Conservation (phyloP, 2,329 filamentous ascomycete genomes). For the Pseudogymnoascus sp. region DNA sequence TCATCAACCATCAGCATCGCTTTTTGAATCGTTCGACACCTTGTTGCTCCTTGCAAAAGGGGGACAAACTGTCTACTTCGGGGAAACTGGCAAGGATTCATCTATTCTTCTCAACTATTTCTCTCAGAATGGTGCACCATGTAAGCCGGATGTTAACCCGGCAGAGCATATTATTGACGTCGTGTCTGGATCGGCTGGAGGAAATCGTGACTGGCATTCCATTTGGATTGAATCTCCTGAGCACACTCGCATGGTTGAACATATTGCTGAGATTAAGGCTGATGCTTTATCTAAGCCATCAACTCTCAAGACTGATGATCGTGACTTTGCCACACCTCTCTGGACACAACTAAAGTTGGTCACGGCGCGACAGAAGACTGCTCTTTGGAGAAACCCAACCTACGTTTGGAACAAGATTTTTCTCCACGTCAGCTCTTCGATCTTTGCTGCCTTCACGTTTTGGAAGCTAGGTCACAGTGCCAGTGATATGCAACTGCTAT, state of each 20-base stretch:
- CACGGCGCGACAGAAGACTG: slow-evolving; percentile 50
- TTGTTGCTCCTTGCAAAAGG: slow-evolving; percentile 56
- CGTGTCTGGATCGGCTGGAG: slow-evolving; percentile 40
- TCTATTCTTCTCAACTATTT: slow-evolving; percentile 54
- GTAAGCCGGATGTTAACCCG: slow-evolving; percentile 43
- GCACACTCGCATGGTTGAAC: slow-evolving; percentile 44
- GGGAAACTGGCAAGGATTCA: slow-evolving; percentile 54
- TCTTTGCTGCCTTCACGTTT: slow-evolving; percentile 56
- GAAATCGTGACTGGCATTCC: slow-evolving; percentile 55
- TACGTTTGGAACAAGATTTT: slow-evolving; percentile 39
- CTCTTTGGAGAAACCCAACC: slow-evolving; percentile 55
- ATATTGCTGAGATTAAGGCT: slow-evolving; percentile 55
- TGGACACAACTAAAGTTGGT: slow-evolving; percentile 56
- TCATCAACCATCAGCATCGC: slow-evolving; percentile 46
- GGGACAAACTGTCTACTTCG: slow-evolving; percentile 62
- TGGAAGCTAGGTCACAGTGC: slow-evolving; percentile 48
- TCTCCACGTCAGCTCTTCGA: slow-evolving; percentile 45
- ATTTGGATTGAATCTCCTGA: slow-evolving; percentile 60
- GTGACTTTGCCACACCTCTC: slow-evolving; percentile 66
- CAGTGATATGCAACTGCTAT: slow-evolving; percentile 42
- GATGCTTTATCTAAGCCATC: slow-evolving; percentile 41
- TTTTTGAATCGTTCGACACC: slow-evolving; percentile 50
- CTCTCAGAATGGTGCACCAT: slow-evolving; percentile 47
- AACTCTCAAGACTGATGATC: slow-evolving; percentile 41
- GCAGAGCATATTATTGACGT: slow-evolving; percentile 35